Evolutionary conservation across 305 asterid genomes (phyloP), one percentile per base, ranked within the genome.

Genomic region (Euphrasia arctica): DNA sequence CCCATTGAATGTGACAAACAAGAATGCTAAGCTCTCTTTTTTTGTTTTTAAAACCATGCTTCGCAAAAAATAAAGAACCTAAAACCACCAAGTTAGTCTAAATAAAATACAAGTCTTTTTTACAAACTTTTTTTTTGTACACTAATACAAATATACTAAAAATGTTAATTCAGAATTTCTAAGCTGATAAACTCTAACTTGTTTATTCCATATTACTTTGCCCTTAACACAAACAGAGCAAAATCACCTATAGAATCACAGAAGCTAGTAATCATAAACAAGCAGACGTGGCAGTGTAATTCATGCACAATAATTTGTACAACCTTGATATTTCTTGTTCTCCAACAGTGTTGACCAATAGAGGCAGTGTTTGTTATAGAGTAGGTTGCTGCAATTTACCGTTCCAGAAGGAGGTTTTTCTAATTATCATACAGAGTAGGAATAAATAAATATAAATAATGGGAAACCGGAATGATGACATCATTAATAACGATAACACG

Each of bases 311-410:
- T 49, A 49, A 49, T 49, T 48, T 14, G 9, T 49, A 49, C 27
- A 49, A 13, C 25, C 15, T 14, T 14, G 28, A 51, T 0, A 51
- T 14, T 50, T 15, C 56, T 50, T 50, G 29, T 14, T 10, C 18
- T 15, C 56, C 28, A 51, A 5, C 42, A 34, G 9, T 34, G 7
- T 34, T 34, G 42, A 34, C 57, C 7, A 51, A 18, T 18, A 51
- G 57, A 51, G 7, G 57, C 3, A 9, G 27, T 27, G 28, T 51
- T 15, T 5, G 27, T 51, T 18, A 51, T 8, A 18, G 31, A 18
- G 57, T 14, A 50, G 56, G 56, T 50, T 50, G 5, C 27, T 50
- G 54, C 22, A 49, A 49, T 49, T 49, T 49, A n/a, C 22, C 14
- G 9, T 49, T 14, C 22, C 54, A 14, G 14, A 49, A 49, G 54